Conservation (phyloP, 805 yeast species). For the Pichia pseudocactophila region DNA sequence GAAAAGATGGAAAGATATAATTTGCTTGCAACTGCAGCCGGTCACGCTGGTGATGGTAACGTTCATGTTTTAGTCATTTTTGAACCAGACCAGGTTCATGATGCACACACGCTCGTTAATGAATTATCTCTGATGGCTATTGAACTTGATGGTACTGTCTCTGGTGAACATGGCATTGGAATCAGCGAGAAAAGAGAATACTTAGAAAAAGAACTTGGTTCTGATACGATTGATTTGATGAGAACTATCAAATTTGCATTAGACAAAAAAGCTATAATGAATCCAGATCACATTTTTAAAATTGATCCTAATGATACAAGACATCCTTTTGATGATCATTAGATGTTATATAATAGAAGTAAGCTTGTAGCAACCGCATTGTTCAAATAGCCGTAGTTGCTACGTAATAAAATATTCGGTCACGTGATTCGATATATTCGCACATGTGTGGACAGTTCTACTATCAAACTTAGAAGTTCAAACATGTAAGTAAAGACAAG, state of each 20-base stretch:
- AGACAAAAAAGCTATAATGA: slow-evolving; percentile 65
- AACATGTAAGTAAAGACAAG: too few species aligned
- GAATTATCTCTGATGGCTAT: slow-evolving; percentile 61
- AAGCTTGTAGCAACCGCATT: too few species aligned
- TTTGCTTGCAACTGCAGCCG: slow-evolving; percentile 51
- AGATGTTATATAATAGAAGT: too few species aligned
- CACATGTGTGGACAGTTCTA: too few species aligned
- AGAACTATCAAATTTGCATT: slow-evolving; percentile 60
- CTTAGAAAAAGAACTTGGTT: slow-evolving; percentile 56
- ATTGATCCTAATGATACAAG: slow-evolving; percentile 45
- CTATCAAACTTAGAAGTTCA: too few species aligned
- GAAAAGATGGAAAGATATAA: slow-evolving; percentile 46
- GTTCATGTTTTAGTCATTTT: slow-evolving; percentile 62
- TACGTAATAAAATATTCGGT: too few species aligned
- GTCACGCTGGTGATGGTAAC: slow-evolving; percentile 83
- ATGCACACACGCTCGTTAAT: slow-evolving; percentile 42
- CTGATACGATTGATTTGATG: slow-evolving; percentile 62
- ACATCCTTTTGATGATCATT: slow-evolving; percentile 14
- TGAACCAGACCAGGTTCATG: slow-evolving; percentile 38
- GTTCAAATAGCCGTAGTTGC: too few species aligned
- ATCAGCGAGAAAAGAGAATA: slow-evolving; percentile 58
- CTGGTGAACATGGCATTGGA: slow-evolving; percentile 87
- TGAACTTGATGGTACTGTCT: slow-evolving; percentile 69
- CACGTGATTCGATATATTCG: too few species aligned
- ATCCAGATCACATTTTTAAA: slow-evolving; percentile 72